Percentiles rank a stretch among this genome's conserved stretches.
Conservation (phyloP, 2,329 filamentous ascomycete species). For the Phialophora chinensis region DNA sequence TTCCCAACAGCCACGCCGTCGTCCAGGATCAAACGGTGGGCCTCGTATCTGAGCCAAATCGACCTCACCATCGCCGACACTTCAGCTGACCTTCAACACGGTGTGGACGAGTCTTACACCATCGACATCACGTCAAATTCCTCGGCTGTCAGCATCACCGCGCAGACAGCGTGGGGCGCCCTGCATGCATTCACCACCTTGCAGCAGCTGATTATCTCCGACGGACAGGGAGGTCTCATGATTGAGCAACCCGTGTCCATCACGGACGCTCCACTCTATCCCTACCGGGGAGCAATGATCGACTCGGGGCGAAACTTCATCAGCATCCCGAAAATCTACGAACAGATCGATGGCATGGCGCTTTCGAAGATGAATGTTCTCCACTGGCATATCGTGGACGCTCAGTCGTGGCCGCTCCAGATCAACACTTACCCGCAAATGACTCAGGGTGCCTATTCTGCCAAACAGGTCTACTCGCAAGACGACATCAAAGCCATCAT, state of each 20-base stretch:
- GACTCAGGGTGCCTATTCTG: constrained; percentile 61
- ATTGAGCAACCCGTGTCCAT: constrained; percentile 62
- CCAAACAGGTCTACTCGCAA: constrained; percentile 55
- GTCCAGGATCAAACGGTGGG: constrained; percentile 24
- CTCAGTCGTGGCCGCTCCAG: constrained; percentile 62
- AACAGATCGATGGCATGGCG: constrained; percentile 62
- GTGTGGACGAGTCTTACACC: constrained; percentile 64
- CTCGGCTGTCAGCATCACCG: constrained; percentile 52
- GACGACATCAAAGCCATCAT: constrained; percentile 54
- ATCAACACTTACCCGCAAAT: constrained; percentile 59
- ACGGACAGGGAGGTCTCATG: constrained; percentile 53
- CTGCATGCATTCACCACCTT: constrained; percentile 64
- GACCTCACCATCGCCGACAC: constrained; percentile 55
- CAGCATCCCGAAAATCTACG: constrained; percentile 56
- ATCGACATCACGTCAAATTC: constrained; percentile 52
- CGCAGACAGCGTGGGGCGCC: constrained; percentile 61
- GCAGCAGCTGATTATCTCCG: constrained; percentile 61
- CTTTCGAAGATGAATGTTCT: constrained; percentile 64
- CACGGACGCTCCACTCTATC: constrained; percentile 58
- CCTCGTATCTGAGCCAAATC: constrained; percentile 49
- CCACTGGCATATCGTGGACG: constrained; percentile 63
- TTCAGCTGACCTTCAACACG: constrained; percentile 59
- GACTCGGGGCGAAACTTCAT: constrained; percentile 63
- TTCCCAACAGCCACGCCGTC: constrained; percentile 54
- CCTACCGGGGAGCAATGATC: constrained; percentile 62